These are phyloP conservation scores for Neopestalotiopsis sp. DNA, from an alignment of 2,329 filamentous ascomycete species.

Conservation along the genomic window DNA sequence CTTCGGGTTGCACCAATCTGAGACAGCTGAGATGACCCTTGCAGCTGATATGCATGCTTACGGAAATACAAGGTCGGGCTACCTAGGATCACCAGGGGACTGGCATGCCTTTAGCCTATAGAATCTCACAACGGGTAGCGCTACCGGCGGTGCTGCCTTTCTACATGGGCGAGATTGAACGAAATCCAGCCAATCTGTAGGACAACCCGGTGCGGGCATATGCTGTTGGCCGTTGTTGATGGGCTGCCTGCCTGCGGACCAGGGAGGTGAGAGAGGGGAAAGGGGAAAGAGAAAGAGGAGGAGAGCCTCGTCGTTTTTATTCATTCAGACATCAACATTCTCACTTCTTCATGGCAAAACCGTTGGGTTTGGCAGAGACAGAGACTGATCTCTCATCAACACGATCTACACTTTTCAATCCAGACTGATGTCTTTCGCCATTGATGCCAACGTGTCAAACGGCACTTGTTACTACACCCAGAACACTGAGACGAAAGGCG, in stretches of 20 bases:
- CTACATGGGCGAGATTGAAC: background rate
- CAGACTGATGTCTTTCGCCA: background rate
- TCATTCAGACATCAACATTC: background rate
- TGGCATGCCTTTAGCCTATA: background rate
- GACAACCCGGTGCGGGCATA: background rate
- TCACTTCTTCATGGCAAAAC: background rate
- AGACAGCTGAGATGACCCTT: conserved; percentile 11
- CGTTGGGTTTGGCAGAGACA: background rate
- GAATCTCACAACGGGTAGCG: background rate
- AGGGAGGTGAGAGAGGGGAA: background rate
- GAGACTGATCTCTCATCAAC: background rate
- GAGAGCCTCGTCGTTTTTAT: background rate
- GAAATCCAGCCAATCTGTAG: background rate
- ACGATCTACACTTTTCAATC: background rate
- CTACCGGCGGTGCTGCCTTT: background rate
- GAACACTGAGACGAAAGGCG: conserved; percentile 16
- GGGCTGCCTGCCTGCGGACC: background rate
- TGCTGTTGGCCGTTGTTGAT: background rate
- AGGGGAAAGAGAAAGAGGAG: too few relatives aligned
- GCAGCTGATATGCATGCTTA: conserved; percentile 14
- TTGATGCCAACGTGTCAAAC: conserved; percentile 19
- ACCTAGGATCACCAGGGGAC: background rate
- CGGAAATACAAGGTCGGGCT: background rate
- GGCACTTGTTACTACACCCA: conserved; percentile 22
- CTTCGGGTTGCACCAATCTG: background rate